These are phyloP conservation scores for Musa beccarii DNA, from an alignment of 176 grass and related monocot species.

Conservation along the genomic window DNA sequence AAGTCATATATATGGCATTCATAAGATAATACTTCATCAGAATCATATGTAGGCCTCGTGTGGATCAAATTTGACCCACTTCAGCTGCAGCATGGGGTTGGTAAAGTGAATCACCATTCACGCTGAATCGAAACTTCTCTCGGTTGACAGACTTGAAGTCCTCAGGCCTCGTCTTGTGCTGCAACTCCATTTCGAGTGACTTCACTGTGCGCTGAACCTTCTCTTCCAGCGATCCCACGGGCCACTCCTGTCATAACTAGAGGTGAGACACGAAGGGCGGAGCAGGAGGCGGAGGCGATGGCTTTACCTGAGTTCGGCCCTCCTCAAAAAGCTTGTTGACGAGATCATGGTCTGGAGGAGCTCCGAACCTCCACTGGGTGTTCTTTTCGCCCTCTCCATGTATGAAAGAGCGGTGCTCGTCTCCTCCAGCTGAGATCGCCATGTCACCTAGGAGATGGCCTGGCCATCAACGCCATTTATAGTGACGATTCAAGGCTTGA, in stretches of 20 bases:
- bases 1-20: background rate
- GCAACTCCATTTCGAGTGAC: slow-evolving; percentile 62
- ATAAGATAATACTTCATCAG: background rate
- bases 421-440: slow-evolving; percentile 10
- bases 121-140: slow-evolving; percentile 17
- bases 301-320: slow-evolving; percentile 43
- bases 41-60: background rate
- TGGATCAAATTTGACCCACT: background rate
- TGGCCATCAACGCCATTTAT: too few relatives aligned
- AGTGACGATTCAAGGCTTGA: too few relatives aligned
- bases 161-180: slow-evolving; percentile 46
- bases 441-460: too few relatives aligned
- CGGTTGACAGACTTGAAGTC: slow-evolving; percentile 50
- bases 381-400: slow-evolving; percentile 50
- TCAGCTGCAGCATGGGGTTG: background rate
- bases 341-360: slow-evolving; percentile 53
- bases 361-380: slow-evolving; percentile 53
- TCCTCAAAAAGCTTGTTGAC: slow-evolving; percentile 80
- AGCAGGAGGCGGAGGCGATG: background rate
- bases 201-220: slow-evolving; percentile 63
- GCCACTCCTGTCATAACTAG: slow-evolving; percentile 19
- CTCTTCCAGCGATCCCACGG: slow-evolving; percentile 55
- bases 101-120: slow-evolving; percentile 34
- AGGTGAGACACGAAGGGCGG: background rate
- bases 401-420: slow-evolving; percentile 60